These are phyloP conservation scores for Coprinopsis marcescibilis DNA, from an alignment of 768 basidiomycete species.

Conservation along the genomic window DNA sequence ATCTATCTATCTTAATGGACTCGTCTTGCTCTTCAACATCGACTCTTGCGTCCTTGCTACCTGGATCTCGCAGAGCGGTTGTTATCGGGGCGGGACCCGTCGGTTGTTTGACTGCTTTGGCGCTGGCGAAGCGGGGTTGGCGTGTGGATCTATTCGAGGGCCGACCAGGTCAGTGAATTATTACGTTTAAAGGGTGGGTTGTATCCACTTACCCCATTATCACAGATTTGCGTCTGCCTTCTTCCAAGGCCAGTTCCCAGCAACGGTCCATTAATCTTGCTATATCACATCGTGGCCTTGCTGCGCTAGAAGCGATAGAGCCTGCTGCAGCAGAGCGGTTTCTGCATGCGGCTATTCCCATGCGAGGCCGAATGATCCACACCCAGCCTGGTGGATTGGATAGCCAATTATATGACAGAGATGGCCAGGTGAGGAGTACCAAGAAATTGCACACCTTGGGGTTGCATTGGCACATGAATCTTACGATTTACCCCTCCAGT, in stretches of 20 bases:
- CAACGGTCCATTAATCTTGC: conserved; percentile 95
- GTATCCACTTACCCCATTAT: conserved; percentile 9
- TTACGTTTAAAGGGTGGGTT: conserved; percentile 11
- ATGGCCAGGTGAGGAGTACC: conserved; percentile 66
- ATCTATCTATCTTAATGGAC: not conserved
- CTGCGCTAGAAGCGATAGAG: conserved; percentile 81
- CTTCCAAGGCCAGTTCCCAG: conserved; percentile 56
- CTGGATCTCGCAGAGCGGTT: conserved; percentile 29
- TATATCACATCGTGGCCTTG: conserved; percentile 89
- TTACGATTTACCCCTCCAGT: conserved; percentile 46
- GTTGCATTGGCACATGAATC: conserved; percentile 11
- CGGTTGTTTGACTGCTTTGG: conserved; percentile 84
- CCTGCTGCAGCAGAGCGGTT: conserved; percentile 62
- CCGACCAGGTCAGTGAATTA: conserved; percentile 53
- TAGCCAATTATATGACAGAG: conserved; percentile 83
- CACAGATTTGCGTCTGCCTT: conserved; percentile 73
- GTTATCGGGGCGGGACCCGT: conserved; percentile 91
- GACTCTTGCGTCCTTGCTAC: not conserved
- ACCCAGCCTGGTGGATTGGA: conserved; percentile 61
- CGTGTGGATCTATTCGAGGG: conserved; percentile 72
- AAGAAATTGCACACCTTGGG: conserved; percentile 8
- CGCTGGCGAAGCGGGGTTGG: conserved; percentile 87
- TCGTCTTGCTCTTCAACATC: not conserved
- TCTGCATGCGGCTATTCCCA: conserved; percentile 78
- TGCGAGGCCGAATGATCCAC: conserved; percentile 96